Conservation (phyloP, 2,329 filamentous ascomycete genomes). For the Dendryphion nanum region DNA sequence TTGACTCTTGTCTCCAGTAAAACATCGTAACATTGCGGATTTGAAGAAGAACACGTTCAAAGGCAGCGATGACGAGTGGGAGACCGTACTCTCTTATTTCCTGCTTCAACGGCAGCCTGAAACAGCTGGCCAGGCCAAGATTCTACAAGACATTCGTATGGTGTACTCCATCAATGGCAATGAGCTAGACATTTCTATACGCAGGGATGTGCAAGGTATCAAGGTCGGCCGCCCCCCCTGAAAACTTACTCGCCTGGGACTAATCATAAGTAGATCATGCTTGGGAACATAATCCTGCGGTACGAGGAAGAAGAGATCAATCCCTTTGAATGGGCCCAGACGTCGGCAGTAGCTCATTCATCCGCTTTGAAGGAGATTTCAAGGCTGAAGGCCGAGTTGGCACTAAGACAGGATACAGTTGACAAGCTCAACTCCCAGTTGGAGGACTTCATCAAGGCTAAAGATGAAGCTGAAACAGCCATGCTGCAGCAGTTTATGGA, state of each 20-base stretch:
- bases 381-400: slow-evolving; percentile 42
- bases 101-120: slow-evolving; percentile 49
- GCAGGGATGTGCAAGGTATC: slow-evolving; percentile 63
- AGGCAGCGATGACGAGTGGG: slow-evolving; percentile 60
- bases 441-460: slow-evolving; percentile 64
- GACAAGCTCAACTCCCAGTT: slow-evolving; percentile 61
- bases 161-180: slow-evolving; percentile 57
- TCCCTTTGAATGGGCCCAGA: slow-evolving; percentile 69
- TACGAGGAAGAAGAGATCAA: slow-evolving; percentile 60
- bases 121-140: slow-evolving; percentile 44
- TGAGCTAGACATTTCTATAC: slow-evolving; percentile 61
- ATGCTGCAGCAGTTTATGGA: slow-evolving; percentile 68
- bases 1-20: slow-evolving; percentile 30
- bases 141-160: slow-evolving; percentile 55
- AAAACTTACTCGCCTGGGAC: slow-evolving; percentile 3
- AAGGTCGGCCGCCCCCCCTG: slow-evolving; percentile 51
- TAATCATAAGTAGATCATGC: slow-evolving; percentile 45
- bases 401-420: slow-evolving; percentile 56
- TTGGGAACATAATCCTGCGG: slow-evolving; percentile 63
- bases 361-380: slow-evolving; percentile 47
- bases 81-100: slow-evolving; percentile 56
- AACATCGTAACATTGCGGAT: slow-evolving; percentile 29
- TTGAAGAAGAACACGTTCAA: slow-evolving; percentile 33
- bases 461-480: slow-evolving; percentile 64
- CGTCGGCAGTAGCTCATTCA: slow-evolving; percentile 52